Evolutionary conservation across 2,329 filamentous ascomycete genomes (phyloP), one percentile per base, ranked within the genome.

Genomic region (Dothidotthia symphoricarpi): DNA sequence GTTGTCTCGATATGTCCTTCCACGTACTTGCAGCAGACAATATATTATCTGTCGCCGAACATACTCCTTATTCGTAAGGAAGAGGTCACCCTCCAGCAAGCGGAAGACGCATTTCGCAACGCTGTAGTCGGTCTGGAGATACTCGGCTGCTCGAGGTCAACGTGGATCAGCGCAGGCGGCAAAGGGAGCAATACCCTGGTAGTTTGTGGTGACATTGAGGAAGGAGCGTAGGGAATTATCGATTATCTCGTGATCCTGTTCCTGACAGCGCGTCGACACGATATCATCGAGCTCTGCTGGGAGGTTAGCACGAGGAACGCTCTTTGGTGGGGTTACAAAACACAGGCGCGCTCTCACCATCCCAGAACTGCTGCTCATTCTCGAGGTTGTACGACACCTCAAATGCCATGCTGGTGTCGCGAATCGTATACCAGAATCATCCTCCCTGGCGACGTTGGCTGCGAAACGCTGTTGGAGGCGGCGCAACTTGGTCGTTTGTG

Each of bases 31-130:
- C 36, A 96, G 71, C 35, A 98, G 75, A 64, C 88, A 90, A 68
- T 95, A 89, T 50, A 97, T 82, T 58, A 98, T 88, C 71, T 97
- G 93, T 29, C 81, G 86, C 47, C 91, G 86, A 47, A 97, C 86
- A 69, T 98, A 97, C 40, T 88, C 84, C 51, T 81, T 78, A 65
- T 96, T 84, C 11, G 75, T 69, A 16, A 71, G 69, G 66, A 94
- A 98, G 29, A 97, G 73, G 13, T 73, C 71, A 63, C 89, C 89
- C 35, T 83, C 75, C 41, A 94, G 74, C 25, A 98, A 77, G 64
- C 81, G 81, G 65, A 87, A 85, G 43, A 86, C 85, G 71, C 90
- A 97, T 55, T 76, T 80, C 16, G 83, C 82, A 41, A 95, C 75
- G 57, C 94, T 87, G 59, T 90, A 82, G 53, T 94, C 86, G 53